phyloP scores from a whole-genome alignment of 306 rosid species.

The Quercus rubra region DNA sequence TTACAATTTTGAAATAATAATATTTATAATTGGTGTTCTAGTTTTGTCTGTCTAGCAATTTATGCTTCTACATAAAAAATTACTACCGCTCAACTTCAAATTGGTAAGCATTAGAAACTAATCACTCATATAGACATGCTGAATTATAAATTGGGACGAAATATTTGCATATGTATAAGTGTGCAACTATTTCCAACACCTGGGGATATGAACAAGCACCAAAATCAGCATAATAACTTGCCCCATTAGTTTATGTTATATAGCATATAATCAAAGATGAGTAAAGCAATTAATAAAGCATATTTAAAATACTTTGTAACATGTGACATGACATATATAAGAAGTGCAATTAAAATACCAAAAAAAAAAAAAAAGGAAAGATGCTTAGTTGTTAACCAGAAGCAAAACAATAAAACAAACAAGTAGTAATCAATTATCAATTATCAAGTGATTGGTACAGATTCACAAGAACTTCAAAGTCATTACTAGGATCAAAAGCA shows the following conservation, averaged over 20 bases:
- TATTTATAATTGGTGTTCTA: neutral
- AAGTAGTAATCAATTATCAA: constrained; percentile 7
- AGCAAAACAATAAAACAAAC: neutral
- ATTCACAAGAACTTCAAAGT: constrained; percentile 12
- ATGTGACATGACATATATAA: neutral
- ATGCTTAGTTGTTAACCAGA: neutral
- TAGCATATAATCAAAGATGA: neutral
- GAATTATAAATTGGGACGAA: neutral
- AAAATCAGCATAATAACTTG: neutral
- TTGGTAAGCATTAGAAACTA: neutral
- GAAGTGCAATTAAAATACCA: neutral
- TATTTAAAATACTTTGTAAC: neutral
- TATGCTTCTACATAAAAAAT: neutral
- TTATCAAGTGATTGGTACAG: neutral
- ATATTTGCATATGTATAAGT: neutral
- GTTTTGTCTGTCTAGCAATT: neutral
- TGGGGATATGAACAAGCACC: neutral
- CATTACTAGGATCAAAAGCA: neutral
- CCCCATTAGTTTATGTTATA: neutral
- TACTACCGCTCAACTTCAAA: neutral
- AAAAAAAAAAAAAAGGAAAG: neutral
- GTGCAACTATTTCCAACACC: neutral
- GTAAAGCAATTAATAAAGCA: neutral
- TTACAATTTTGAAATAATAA: neutral
- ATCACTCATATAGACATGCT: neutral